These are phyloP conservation scores for Hyphopichia khmerensis DNA, from an alignment of 1,139 yeast genomes.

Conservation along the genomic window DNA sequence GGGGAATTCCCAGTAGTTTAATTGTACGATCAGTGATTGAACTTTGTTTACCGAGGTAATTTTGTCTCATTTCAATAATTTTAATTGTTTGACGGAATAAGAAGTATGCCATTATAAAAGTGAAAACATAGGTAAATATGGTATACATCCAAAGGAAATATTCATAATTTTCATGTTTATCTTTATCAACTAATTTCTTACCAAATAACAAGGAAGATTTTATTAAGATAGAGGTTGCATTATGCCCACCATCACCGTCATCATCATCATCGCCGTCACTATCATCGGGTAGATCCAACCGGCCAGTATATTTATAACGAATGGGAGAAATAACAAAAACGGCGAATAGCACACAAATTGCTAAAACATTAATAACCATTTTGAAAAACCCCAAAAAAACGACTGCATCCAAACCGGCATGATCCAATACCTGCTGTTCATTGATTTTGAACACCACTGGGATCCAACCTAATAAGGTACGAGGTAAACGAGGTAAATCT, in stretches of 20 bases:
- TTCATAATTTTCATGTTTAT: slow-evolving; percentile 13
- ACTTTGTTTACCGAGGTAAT: slow-evolving; percentile 41
- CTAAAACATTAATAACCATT: slow-evolving; percentile 66
- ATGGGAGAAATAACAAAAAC: slow-evolving; percentile 70
- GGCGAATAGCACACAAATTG: slow-evolving; percentile 61
- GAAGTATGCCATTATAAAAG: slow-evolving; percentile 32
- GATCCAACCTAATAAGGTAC: slow-evolving; percentile 77
- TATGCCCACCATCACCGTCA: slow-evolving; percentile 8
- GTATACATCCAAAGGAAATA: slow-evolving; percentile 41
- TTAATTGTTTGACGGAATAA: slow-evolving; percentile 36
- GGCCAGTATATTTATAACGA: slow-evolving; percentile 68
- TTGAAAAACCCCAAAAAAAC: slow-evolving; percentile 81
- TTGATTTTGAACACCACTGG: slow-evolving; percentile 59
- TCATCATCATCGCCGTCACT: slow-evolving; percentile 22
- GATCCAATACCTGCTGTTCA: slow-evolving; percentile 78
- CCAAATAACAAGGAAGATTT: slow-evolving; percentile 9
- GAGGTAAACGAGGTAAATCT: slow-evolving; percentile 36
- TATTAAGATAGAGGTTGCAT: background rate
- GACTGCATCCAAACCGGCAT: slow-evolving; percentile 92
- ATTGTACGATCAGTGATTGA: slow-evolving; percentile 49
- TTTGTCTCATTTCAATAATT: slow-evolving; percentile 41
- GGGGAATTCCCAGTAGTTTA: slow-evolving; percentile 58
- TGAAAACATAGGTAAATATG: slow-evolving; percentile 41
- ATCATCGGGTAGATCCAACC: slow-evolving; percentile 50
- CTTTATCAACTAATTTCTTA: slow-evolving; percentile 1